phyloP scores from a whole-genome alignment of 192 early-diverging fungal genomes.

The Backusella sp. region DNA sequence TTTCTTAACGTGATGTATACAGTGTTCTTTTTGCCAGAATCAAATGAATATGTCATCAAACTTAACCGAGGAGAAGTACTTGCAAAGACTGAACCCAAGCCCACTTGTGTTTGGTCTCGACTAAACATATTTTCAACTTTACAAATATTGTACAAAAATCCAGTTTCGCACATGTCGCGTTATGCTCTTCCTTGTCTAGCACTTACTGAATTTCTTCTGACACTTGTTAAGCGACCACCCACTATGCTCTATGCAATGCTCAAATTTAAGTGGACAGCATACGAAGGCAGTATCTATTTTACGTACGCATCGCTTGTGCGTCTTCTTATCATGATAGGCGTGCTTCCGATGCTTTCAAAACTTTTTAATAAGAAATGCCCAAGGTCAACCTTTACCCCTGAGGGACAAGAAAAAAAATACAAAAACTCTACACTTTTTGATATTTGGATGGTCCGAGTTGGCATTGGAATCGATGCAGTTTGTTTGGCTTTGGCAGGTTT shows the following conservation, averaged over 20 bases:
- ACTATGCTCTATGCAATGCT: slow-evolving; percentile 43
- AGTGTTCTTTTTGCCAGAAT: slow-evolving; percentile 28
- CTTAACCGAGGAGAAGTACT: neutral
- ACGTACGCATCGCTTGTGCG: slow-evolving; percentile 25
- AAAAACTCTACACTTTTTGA: slow-evolving; percentile 34
- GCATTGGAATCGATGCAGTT: slow-evolving; percentile 35
- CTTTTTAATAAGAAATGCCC: slow-evolving; percentile 26
- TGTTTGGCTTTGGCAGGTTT: slow-evolving; percentile 35
- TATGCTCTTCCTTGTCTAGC: slow-evolving; percentile 25
- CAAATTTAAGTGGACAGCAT: slow-evolving; percentile 45
- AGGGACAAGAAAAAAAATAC: neutral
- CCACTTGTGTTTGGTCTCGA: neutral
- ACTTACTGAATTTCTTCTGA: slow-evolving; percentile 25
- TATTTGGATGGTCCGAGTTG: slow-evolving; percentile 49
- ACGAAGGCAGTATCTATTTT: slow-evolving; percentile 41
- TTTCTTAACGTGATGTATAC: slow-evolving; percentile 7
- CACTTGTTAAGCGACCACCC: slow-evolving; percentile 24
- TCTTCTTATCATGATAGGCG: slow-evolving; percentile 29
- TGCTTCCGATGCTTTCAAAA: slow-evolving; percentile 37
- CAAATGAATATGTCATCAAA: slow-evolving; percentile 18
- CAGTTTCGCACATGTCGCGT: neutral
- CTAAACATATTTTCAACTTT: slow-evolving; percentile 36
- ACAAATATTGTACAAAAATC: slow-evolving; percentile 17
- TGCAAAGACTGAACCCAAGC: neutral
- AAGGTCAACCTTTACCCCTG: neutral